phyloP scores from a whole-genome alignment of 345 rosid species.

The Populus euphratica region DNA sequence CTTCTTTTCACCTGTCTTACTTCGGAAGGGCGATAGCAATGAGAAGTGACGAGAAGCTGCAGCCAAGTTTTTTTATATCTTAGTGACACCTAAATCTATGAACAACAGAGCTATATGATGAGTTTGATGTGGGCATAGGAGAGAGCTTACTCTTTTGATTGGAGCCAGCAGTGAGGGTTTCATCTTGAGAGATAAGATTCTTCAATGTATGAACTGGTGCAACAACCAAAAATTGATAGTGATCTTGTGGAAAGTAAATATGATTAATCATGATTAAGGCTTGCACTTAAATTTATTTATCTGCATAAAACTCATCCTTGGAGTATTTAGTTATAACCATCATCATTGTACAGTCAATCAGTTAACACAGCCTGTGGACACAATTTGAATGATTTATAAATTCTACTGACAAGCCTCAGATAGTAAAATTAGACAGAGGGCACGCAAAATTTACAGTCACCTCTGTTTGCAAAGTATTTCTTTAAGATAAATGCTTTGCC shows the following conservation, averaged over 20 bases:
- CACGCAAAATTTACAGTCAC: not conserved
- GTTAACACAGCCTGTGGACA: not conserved
- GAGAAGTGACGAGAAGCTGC: constrained; percentile 84
- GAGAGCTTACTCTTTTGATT: constrained; percentile 65
- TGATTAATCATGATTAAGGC: not conserved
- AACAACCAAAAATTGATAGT: constrained; percentile 21
- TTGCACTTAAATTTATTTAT: not conserved
- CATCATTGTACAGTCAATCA: not conserved
- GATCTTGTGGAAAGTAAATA: constrained; percentile 2
- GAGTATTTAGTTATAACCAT: not conserved
- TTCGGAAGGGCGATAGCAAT: constrained; percentile 71
- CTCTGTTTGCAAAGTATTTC: not conserved
- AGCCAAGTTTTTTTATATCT: not conserved
- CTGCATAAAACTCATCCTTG: not conserved
- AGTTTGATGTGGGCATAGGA: not conserved
- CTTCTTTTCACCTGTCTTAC: constrained; percentile 69
- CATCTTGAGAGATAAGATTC: constrained; percentile 82
- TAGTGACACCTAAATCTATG: not conserved
- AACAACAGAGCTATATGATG: not conserved
- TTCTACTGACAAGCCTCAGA: not conserved
- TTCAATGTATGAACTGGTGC: constrained; percentile 72
- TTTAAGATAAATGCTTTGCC: not conserved
- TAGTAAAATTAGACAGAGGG: not conserved
- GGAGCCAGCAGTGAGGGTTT: constrained; percentile 47
- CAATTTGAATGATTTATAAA: not conserved